Evolutionary conservation across 306 rosid species (phyloP), one percentile per base, ranked within the genome.

Genomic region (Oemleria cerasiformis): DNA sequence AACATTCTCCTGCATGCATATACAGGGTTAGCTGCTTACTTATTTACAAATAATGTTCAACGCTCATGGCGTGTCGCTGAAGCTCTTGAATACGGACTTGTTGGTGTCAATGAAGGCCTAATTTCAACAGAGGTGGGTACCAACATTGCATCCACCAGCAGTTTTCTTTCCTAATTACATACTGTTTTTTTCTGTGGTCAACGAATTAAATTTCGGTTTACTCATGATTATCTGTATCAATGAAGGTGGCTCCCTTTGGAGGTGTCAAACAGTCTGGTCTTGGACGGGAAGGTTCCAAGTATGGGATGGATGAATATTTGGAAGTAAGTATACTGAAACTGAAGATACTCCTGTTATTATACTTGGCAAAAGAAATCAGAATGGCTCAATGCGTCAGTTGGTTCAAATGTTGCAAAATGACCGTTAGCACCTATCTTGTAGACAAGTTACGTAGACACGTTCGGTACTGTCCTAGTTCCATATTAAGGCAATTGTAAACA

Each of bases 201-300:
- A 30, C 36, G 2, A 30, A 30, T 30, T 30, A 30, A 30, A 30
- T 30, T 30, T 63, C 66, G 73, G 39, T 39, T 72, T 47, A 55
- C 62, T 43, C 56, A 19, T 74, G 8, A 55, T 72, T 42, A 77
- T 74, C 34, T 68, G 57, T 58, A n/a, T 75, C 63, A 40, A 75
- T 82, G 80, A 58, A 91, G 99, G 96, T 94, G 84, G 99, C 96
- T 76, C 99, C 99, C 36, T 94, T 94, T 71, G 99, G 99, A 64
- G 99, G 99, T 72, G 75, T 87, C 69, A 94, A 91, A 79, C 96
- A 94, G 81, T 94, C 99, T 3, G 99, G 99, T 61, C 92, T 94
- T 20, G 99, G 99, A 78, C 88, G 99, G 68, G 99, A 94, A 81
- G 99, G 99, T 74, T 94, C 99, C 65, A 94, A 94, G 81, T 94